Base-by-base conservation (phyloP, 2,329 filamentous ascomycete genomes). In the Aureobasidium mangrovei region DNA sequence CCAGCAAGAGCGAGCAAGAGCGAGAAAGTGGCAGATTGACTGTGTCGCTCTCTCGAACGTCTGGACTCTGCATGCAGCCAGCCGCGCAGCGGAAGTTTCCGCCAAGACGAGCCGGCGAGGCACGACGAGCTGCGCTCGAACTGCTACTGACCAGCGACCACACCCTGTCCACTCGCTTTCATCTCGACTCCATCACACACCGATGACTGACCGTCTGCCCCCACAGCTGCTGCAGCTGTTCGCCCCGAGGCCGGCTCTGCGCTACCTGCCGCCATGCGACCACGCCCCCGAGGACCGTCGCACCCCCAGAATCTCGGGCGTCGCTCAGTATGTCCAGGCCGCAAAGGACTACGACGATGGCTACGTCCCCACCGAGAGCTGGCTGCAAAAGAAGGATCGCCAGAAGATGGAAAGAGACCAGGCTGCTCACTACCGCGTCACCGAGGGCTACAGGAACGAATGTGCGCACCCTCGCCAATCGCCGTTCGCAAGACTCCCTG, bases 151-250 rank as follows among this genome's bases (percentile, higher is more conserved):
- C 18, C 18, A 18, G 18, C 18, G 18, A 18, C 18, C 18, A 4
- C 38, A 41, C 38, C 38, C 47, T 51, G 47, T 39, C 35, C 8
- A 49, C 36, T 7, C 7, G 10, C 24, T 33, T 31, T 18, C 38
- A 51, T 51, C 47, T n/a, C 9, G 33, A 38, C 39, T 54, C 55
- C 55, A 54, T 54, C 54, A 59, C 38, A 33, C 31, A 39, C 75
- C 63, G 59, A 98, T 97, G 93, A 97, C 93, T 48, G 91, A 96
- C 78, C 39, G 40, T 73, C 85, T 98, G 24, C 91, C 93, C 56
- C 88, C 87, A 54, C 91, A 95, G 69, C 81, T 97, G 57, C 80
- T 97, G 64, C 87, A 88, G 72, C 88, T 97, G 62, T 98, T 98
- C 75, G 88, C 91, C 73, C 88, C 93, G 68, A 88, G 93, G 57